Conservation (phyloP, 495 filamentous ascomycete genomes). For the Penicillium desertorum region DNA sequence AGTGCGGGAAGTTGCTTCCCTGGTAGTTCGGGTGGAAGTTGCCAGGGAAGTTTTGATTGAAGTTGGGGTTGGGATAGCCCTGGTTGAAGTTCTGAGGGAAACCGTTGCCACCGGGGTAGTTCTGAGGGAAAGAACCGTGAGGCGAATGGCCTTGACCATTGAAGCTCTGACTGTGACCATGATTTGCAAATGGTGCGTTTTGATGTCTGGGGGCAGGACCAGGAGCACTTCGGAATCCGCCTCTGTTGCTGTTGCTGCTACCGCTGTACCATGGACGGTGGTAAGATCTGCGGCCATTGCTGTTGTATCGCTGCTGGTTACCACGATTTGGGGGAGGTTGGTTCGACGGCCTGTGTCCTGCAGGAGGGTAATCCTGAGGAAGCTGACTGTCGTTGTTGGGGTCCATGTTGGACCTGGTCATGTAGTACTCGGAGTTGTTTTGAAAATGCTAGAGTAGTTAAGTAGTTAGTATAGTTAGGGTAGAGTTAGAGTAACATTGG, state of each 20-base stretch:
- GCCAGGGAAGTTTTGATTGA: neutral
- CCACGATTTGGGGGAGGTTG: neutral
- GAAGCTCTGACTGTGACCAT: neutral
- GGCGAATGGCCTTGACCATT: neutral
- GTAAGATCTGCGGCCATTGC: neutral
- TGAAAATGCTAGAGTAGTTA: neutral
- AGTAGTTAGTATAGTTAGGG: neutral
- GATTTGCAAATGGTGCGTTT: neutral
- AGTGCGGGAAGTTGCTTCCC: neutral
- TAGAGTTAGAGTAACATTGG: neutral
- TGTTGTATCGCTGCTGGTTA: slow-evolving; percentile 4
- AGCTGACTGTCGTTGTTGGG: neutral
- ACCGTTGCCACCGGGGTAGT: neutral
- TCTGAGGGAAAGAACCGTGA: neutral
- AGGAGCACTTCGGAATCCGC: neutral
- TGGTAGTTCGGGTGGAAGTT: neutral
- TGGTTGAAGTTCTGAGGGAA: slow-evolving; percentile 4
- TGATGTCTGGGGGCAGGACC: neutral
- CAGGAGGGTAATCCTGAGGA: neutral
- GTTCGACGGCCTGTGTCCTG: neutral
- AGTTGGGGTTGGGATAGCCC: slow-evolving; percentile 5
- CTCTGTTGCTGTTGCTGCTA: neutral
- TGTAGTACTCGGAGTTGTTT: neutral
- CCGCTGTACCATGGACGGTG: neutral
- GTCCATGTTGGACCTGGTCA: neutral